Evolutionary conservation across 768 basidiomycete genomes (phyloP), one percentile per base, ranked within the genome.

Genomic region (Chalciporus pseudorubinellus): DNA sequence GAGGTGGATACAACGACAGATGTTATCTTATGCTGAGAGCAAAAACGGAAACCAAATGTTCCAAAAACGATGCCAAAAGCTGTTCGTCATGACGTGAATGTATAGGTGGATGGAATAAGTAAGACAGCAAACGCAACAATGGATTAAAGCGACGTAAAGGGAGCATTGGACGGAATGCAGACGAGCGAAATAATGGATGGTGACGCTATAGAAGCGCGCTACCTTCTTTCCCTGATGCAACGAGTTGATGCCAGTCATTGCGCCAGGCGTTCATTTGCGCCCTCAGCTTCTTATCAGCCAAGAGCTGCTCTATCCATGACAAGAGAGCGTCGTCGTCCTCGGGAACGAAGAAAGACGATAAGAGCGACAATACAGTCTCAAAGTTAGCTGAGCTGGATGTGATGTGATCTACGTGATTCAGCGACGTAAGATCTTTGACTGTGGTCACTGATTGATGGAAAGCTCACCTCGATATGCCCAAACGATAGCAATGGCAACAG

Each of bases 291-390:
- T 81, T 80, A 65, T 86, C 74, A 21, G 65, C 70, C 16, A 86
- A 62, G 44, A 79, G 71, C 46, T 76, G 78, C 52, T 77, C 80
- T 43, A 98, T 83, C 95, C 95, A 99, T 2, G 74, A 69, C 59
- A 99, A 71, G 22, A 97, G 75, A 4, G 75, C 71, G 59, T 98
- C 83, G 55, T 98, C 95, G 60, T 91, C 84, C 67, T 95, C 90
- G 0, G 92, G 90, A 7, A 98, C 85, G 64, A 97, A 98, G 72
- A 93, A 95, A 8, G 93, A 95, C 1, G 94, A 95, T 9, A 99
- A 73, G 13, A 94, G 74, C 13, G 92, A 94, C 14, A 98, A 74
- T 18, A 98, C 84, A 3, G 89, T 95, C 70, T 99, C 95, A 68
- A 99, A 98, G 57, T 73, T 85, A 21, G 94, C 94, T 6, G 84